These are phyloP conservation scores for Penicillium rolfsii DNA, from an alignment of 2,329 filamentous ascomycete species.

Conservation along the genomic window DNA sequence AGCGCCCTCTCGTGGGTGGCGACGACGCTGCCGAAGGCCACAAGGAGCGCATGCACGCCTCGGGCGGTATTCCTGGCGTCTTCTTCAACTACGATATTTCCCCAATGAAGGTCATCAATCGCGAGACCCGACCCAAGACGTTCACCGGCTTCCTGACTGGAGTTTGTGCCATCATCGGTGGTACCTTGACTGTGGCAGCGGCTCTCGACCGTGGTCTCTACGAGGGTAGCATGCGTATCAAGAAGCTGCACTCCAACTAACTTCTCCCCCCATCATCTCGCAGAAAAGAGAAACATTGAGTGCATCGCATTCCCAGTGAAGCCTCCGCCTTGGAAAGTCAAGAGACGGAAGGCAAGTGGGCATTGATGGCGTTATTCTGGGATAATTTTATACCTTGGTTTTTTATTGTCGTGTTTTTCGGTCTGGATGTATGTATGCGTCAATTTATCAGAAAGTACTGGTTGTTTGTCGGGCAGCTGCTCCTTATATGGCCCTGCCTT, in stretches of 20 bases:
- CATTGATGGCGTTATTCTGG: constrained; percentile 25
- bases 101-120: constrained; percentile 99
- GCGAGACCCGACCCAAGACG: constrained; percentile 84
- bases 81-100: constrained; percentile 99
- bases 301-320: constrained; percentile 7
- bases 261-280: constrained; percentile 1
- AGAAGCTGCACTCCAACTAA: constrained; percentile 75
- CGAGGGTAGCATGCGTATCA: constrained; percentile 80
- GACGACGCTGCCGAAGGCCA: constrained; percentile 86
- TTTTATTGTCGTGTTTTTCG: constrained; percentile 10
- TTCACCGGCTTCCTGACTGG: constrained; percentile 92
- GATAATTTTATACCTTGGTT: constrained; percentile 25
- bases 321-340: constrained; percentile 3
- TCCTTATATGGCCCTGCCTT: neutral
- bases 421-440: constrained; percentile 11
- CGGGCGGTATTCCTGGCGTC: constrained; percentile 91
- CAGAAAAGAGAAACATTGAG: neutral
- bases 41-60: constrained; percentile 85
- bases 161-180: constrained; percentile 90
- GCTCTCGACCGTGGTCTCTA: constrained; percentile 90
- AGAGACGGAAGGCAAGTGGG: constrained; percentile 15
- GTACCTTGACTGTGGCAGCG: constrained; percentile 92
- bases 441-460: constrained; percentile 4
- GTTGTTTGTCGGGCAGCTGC: neutral
- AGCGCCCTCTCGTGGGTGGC: constrained; percentile 81